Percentiles rank a stretch among this genome's conserved stretches.
Conservation (phyloP, 768 basidiomycete species). For the Pulveroboletus sp. region DNA sequence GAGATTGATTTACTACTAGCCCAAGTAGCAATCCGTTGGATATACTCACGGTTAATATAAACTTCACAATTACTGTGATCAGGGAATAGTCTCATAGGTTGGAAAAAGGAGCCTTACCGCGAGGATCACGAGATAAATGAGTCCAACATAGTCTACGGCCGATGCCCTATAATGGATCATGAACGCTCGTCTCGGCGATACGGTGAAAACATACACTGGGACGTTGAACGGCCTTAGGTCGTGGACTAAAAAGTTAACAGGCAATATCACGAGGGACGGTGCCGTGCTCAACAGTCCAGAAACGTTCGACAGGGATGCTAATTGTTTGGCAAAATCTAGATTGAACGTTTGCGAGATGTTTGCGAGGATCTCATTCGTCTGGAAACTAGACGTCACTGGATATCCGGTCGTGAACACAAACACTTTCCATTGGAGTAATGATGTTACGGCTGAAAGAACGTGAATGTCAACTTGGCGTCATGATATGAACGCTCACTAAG, state of each 20-base stretch:
- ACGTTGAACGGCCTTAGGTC: constrained; percentile 57
- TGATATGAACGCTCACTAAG: constrained; percentile 42
- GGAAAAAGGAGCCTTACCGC: constrained; percentile 14
- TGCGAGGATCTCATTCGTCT: constrained; percentile 35
- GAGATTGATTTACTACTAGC: background rate
- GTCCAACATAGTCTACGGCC: constrained; percentile 50
- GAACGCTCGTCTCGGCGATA: background rate
- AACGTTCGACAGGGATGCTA: constrained; percentile 28
- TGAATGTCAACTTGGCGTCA: background rate
- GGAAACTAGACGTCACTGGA: background rate
- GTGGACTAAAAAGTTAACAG: constrained; percentile 44
- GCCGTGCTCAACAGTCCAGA: constrained; percentile 40
- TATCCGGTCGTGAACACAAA: background rate
- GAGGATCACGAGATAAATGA: constrained; percentile 46
- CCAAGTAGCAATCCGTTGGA: background rate
- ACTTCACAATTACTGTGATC: constrained; percentile 13
- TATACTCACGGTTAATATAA: constrained; percentile 26
- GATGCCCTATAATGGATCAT: constrained; percentile 38
- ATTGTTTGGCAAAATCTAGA: constrained; percentile 28
- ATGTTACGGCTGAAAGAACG: constrained; percentile 15
- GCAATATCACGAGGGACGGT: constrained; percentile 46
- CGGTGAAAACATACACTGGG: constrained; percentile 43
- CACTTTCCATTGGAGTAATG: constrained; percentile 12
- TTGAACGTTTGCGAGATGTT: constrained; percentile 36
- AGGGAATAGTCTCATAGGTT: constrained; percentile 2